Base-by-base conservation (phyloP, 2,329 filamentous ascomycete species). In the Hypoxylon sp. region DNA sequence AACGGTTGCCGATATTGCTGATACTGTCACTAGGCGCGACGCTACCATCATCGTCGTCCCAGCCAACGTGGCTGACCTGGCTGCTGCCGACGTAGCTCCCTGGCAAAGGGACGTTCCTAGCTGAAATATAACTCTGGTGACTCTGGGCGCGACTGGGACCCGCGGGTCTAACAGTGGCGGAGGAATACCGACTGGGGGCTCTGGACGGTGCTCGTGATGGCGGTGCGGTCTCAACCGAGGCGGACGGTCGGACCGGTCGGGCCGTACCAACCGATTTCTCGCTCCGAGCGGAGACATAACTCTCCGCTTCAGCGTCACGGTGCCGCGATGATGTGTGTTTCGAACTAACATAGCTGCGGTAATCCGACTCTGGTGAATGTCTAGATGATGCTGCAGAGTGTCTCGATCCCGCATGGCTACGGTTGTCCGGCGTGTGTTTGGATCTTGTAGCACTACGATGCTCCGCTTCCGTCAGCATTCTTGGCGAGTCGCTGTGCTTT, bases 21-120 rank as follows among this genome's bases (percentile, higher is more conserved):
- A 90, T 88, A 73, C 88, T 90, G 74, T 90, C 88, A 72, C 84
- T 86, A 1, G 88, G 88, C 47, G 84, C 86, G 37, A 90, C 80
- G 72, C 86, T 89, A 53, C 81, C 83, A 57, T 79, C 78, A 70
- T 88, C 86, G 42, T 85, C 83, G 9, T 85, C 83, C 77, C 81
- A 82, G 44, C 78, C 75, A 8, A 78, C 77, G 24, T 81, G 77
- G 55, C 81, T 82, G 61, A 78, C 77, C 26, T 81, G 77, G 53
- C 81, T 82, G 63, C 79, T 81, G 10, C 83, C 82, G 3, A 78
- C 76, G 2, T 77, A 77, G 60, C 84, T 85, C 22, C 75, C 73
- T 0, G 84, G 83, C 24, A 84, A 74, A n/a, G 81, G 76, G 14
- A 82, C 74, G 22, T 81, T 70, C 26, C 78, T 78, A 9, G 82